Evolutionary conservation across 2,329 filamentous ascomycete genomes (phyloP).

Genomic region (Sporothrix dimorphospora): DNA sequence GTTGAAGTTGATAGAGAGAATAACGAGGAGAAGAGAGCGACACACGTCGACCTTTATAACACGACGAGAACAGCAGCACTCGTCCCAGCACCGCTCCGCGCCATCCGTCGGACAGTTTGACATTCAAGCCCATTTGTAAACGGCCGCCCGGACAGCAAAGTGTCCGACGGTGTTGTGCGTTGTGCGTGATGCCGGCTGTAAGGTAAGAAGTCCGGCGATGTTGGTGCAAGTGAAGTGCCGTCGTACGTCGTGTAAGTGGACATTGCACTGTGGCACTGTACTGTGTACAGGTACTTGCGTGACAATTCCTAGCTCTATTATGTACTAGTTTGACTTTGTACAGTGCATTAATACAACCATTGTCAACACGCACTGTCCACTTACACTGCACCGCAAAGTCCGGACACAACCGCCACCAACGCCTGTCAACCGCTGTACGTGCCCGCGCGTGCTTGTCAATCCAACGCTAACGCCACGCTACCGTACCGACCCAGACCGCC

Average conservation of each 20-base stretch:
- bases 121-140: not conserved
- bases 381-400: conserved; percentile 12
- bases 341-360: not conserved
- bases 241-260: not conserved
- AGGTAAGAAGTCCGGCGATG: conserved; percentile 11
- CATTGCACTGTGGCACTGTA: not conserved
- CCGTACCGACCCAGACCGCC: no score
- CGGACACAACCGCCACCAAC: not conserved
- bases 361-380: not conserved
- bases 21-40: not conserved
- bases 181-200: not conserved
- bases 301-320: not conserved
- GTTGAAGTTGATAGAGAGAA: not conserved
- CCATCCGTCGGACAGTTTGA: not conserved
- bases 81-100: no score
- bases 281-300: not conserved
- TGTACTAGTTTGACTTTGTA: not conserved
- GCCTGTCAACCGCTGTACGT: not conserved
- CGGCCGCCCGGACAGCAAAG: not conserved
- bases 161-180: not conserved
- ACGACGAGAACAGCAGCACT: not conserved
- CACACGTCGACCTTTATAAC: not conserved
- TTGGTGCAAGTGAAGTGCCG: not conserved
- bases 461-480: no score
- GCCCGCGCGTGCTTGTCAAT: no score